Percentiles rank a stretch among this genome's conserved stretches.
These are phyloP conservation scores for Fusarium pilosicola DNA, from an alignment of 2,329 filamentous ascomycete species.

Conservation along the genomic window DNA sequence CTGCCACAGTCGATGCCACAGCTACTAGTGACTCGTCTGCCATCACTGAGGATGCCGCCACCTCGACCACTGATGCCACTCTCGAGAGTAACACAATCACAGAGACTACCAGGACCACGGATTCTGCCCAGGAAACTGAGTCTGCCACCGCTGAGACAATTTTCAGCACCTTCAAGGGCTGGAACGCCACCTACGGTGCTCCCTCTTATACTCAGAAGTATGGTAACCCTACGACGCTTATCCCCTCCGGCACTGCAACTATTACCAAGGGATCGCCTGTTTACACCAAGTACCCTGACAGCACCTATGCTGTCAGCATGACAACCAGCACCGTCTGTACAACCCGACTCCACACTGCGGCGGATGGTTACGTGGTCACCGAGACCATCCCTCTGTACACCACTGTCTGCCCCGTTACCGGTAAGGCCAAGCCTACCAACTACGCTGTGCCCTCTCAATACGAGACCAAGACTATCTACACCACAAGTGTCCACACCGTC, in stretches of 20 bases:
- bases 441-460: constrained; percentile 20
- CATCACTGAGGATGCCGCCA: not conserved
- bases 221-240: constrained; percentile 5
- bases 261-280: constrained; percentile 10
- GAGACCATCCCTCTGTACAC: constrained; percentile 56
- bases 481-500: constrained; percentile 63
- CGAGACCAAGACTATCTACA: constrained; percentile 57
- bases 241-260: not conserved
- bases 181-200: constrained; percentile 28
- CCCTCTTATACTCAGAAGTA: constrained; percentile 12
- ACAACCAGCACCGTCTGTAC: constrained; percentile 52
- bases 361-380: constrained; percentile 50
- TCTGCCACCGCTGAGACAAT: constrained; percentile 8
- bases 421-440: constrained; percentile 30
- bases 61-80: not conserved
- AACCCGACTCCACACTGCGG: constrained; percentile 57
- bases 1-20: not conserved
- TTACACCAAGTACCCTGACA: constrained; percentile 17
- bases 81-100: not conserved
- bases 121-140: constrained; percentile 5
- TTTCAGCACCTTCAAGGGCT: constrained; percentile 29
- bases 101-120: not conserved
- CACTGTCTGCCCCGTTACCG: constrained; percentile 55
- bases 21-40: not conserved
- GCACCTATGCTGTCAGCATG: constrained; percentile 21